phyloP scores from a whole-genome alignment of 768 basidiomycete species.

The Pleurotus tuoliensis region DNA sequence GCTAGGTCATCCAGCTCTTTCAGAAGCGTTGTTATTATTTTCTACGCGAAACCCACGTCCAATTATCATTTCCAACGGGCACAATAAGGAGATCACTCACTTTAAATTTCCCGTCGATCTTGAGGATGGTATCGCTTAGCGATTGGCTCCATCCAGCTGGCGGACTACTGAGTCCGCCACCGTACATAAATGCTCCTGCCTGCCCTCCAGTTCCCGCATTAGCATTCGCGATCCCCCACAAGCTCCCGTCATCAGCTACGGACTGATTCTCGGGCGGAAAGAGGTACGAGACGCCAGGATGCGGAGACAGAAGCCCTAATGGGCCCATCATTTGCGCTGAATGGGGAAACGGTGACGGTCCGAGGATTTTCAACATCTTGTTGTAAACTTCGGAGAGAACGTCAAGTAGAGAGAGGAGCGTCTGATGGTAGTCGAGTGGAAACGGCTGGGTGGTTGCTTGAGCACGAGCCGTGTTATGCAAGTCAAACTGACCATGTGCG shows the following conservation, averaged over 20 bases:
- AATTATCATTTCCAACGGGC: not conserved
- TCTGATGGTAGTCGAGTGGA: conserved; percentile 84
- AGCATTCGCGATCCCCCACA: conserved; percentile 74
- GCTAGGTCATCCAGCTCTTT: conserved; percentile 86
- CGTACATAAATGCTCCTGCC: conserved; percentile 23
- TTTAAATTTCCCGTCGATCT: conserved; percentile 84
- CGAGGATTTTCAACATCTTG: conserved; percentile 79
- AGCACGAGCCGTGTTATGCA: conserved; percentile 5
- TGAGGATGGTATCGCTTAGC: conserved; percentile 70
- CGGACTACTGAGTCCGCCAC: conserved; percentile 32
- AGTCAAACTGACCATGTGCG: conserved; percentile 61
- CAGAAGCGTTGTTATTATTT: conserved; percentile 73
- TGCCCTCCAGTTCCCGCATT: conserved; percentile 15
- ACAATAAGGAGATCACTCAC: conserved; percentile 34
- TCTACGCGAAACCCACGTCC: conserved; percentile 38
- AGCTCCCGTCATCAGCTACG: conserved; percentile 37
- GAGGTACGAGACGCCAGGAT: conserved; percentile 80
- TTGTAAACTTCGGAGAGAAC: conserved; percentile 88
- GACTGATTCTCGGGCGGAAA: conserved; percentile 41
- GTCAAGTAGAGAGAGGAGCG: conserved; percentile 82
- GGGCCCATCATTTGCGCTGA: conserved; percentile 72
- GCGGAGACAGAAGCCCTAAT: conserved; percentile 68
- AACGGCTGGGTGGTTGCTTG: conserved; percentile 59
- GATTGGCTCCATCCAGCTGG: conserved; percentile 56
- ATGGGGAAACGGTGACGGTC: conserved; percentile 73